These are phyloP conservation scores for Zasmidium cellare DNA, from an alignment of 2,329 filamentous ascomycete genomes.

Conservation along the genomic window DNA sequence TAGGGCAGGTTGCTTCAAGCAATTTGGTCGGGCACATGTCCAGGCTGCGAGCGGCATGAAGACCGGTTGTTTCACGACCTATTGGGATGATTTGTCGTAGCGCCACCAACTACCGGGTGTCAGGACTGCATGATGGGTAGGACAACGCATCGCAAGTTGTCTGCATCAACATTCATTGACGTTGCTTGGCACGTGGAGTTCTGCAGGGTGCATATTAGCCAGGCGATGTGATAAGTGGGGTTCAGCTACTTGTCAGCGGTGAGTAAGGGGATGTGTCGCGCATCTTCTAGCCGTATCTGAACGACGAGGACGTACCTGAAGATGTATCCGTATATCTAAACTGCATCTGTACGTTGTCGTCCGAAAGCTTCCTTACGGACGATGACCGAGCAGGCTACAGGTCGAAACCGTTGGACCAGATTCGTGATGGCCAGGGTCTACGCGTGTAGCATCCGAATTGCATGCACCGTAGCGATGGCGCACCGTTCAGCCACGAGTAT, in stretches of 20 bases:
- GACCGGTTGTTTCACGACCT: slow-evolving; percentile 2
- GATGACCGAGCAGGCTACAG: neutral
- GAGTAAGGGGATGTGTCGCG: neutral
- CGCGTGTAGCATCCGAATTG: neutral
- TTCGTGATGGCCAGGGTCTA: neutral
- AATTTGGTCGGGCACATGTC: neutral
- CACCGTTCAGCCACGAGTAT: neutral
- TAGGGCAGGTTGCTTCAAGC: neutral
- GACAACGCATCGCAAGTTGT: neutral
- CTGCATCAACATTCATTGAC: neutral
- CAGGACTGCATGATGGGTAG: neutral
- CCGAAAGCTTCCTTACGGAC: neutral
- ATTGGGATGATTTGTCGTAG: neutral
- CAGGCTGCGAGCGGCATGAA: slow-evolving; percentile 1
- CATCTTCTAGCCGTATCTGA: neutral
- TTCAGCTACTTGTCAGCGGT: neutral
- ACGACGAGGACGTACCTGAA: neutral
- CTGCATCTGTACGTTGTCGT: neutral
- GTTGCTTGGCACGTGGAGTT: neutral
- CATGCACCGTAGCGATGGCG: neutral
- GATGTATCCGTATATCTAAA: neutral
- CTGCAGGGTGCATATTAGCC: neutral
- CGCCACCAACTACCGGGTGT: neutral
- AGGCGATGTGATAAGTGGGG: neutral
- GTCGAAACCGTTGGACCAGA: neutral